A percentile compares a stretch with the other conserved stretches of the same genome.
Evolutionary conservation across 2,329 filamentous ascomycete species (phyloP).

Genomic region (Talaromyces marneffei): DNA sequence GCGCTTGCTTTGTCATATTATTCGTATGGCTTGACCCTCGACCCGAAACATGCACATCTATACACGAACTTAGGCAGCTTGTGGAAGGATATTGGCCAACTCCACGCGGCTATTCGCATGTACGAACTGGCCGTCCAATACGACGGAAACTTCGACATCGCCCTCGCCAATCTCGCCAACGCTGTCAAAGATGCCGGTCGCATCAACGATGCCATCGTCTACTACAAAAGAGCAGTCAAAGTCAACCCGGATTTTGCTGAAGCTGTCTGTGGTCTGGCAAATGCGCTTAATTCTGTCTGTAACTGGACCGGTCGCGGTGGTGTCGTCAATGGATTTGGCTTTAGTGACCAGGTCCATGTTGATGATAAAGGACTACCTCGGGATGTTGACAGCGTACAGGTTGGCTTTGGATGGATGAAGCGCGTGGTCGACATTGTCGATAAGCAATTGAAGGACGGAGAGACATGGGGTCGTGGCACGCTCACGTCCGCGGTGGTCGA

Average conservation of each 20-base stretch:
- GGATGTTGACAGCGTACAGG: constrained; percentile 60
- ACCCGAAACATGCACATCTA: constrained; percentile 84
- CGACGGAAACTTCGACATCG: constrained; percentile 94
- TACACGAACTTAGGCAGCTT: constrained; percentile 95
- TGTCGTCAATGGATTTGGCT: constrained; percentile 65
- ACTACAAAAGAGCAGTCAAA: constrained; percentile 82
- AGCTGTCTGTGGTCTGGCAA: constrained; percentile 90
- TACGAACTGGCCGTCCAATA: constrained; percentile 91
- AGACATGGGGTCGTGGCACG: constrained; percentile 72
- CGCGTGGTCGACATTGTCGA: constrained; percentile 86
- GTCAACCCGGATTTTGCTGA: constrained; percentile 96
- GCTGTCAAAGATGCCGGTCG: constrained; percentile 95
- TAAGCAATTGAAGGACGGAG: constrained; percentile 79
- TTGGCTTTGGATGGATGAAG: constrained; percentile 74
- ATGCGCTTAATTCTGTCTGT: constrained; percentile 92
- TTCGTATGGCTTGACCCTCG: constrained; percentile 83
- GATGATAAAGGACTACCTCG: constrained; percentile 74
- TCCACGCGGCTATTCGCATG: constrained; percentile 89
- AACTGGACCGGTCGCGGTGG: constrained; percentile 89
- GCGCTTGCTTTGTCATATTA: constrained; percentile 88
- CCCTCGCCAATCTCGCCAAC: constrained; percentile 91
- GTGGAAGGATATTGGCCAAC: constrained; percentile 90
- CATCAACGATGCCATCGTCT: constrained; percentile 83
- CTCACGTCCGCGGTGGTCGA: constrained; percentile 54
- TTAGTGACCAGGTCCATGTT: constrained; percentile 88